Percentiles rank a stretch among this genome's conserved stretches.
Conservation (phyloP, 108 stramenopile genomes). For the Bacterosira constricta region DNA sequence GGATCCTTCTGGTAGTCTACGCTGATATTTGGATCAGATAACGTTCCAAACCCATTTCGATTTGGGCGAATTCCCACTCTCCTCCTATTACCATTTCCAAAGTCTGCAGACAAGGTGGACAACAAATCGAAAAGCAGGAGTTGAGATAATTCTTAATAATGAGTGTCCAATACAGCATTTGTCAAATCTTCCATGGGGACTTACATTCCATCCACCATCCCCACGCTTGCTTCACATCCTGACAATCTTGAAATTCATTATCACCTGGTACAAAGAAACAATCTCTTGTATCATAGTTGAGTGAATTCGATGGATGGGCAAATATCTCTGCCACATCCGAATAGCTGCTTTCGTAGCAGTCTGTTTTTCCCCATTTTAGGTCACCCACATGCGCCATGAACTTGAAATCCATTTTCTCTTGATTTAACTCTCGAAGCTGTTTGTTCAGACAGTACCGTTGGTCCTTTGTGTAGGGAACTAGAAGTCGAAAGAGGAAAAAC, state of each 20-base stretch:
- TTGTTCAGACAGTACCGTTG: constrained; percentile 18
- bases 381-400: constrained; percentile 23
- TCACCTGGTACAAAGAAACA: constrained; percentile 35
- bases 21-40: constrained; percentile 10
- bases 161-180: background rate
- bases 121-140: background rate
- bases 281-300: constrained; percentile 27
- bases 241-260: constrained; percentile 39
- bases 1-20: constrained; percentile 7
- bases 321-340: constrained; percentile 10
- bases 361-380: background rate
- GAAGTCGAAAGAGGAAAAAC: background rate
- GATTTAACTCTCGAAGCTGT: constrained; percentile 8
- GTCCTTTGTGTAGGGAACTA: constrained; percentile 8
- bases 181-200: background rate
- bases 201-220: constrained; percentile 36
- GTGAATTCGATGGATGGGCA: constrained; percentile 5
- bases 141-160: no score
- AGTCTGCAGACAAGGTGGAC: constrained; percentile 10
- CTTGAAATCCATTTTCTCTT: constrained; percentile 11
- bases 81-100: constrained; percentile 48
- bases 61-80: constrained; percentile 10
- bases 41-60: constrained; percentile 30
- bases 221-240: constrained; percentile 14
- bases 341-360: constrained; percentile 16